A percentile compares a stretch with the other conserved stretches of the same genome.
Evolutionary conservation across 495 filamentous ascomycete species (phyloP).

Genomic region (Aspergillus coremiiformis): DNA sequence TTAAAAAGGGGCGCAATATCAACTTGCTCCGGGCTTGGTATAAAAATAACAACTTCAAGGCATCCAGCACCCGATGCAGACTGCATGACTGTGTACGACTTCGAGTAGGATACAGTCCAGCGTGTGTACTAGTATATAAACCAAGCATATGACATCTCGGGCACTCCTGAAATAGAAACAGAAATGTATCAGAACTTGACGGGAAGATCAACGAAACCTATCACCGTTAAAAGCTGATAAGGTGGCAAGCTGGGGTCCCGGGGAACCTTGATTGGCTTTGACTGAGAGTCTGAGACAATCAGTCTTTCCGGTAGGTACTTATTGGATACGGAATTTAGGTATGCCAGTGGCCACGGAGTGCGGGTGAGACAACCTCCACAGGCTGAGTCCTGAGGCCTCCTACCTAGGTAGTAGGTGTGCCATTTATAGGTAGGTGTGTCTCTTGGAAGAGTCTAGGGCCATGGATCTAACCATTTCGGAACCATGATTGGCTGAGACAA

Average conservation of each 20-base stretch:
- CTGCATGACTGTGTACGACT: neutral
- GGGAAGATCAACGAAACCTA: neutral
- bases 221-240: neutral
- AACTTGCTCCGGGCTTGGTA: neutral
- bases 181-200: neutral
- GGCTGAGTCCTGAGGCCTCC: too few species aligned
- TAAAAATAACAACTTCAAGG: constrained; percentile 3
- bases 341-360: neutral
- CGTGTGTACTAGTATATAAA: neutral
- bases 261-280: neutral
- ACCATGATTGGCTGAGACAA: constrained; percentile 6
- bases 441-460: constrained; percentile 13
- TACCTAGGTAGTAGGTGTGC: too few species aligned
- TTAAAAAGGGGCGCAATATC: neutral
- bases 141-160: constrained; percentile 1
- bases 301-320: neutral
- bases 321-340: neutral
- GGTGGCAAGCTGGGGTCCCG: neutral
- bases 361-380: constrained; percentile 12
- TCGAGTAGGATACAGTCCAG: too few species aligned
- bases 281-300: neutral
- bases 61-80: neutral
- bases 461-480: constrained; percentile 3
- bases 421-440: constrained; percentile 5
- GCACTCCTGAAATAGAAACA: neutral